Base-by-base conservation (phyloP, 2,329 filamentous ascomycete genomes). In the Lasiodiplodia theobromae region DNA sequence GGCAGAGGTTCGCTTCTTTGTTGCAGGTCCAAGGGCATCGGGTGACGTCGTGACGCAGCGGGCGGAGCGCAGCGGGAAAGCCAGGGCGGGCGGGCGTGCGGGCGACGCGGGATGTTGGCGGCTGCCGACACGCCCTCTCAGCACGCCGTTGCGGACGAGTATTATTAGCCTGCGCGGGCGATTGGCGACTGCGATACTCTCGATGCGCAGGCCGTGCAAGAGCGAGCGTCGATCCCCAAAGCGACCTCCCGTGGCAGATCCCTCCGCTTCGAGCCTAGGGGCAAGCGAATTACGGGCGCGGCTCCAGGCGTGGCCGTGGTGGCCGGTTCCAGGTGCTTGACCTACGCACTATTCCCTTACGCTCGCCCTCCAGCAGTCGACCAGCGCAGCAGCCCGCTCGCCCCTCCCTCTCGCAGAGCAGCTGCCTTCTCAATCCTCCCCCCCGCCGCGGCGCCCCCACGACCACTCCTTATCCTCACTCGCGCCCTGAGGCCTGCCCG, bases 61-160 rank as follows among this genome's bases (percentile, higher is more conserved):
- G n/a, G 54, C 54, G 54, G 54, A 57, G 54, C 54, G 54, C 54
- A 37, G 54, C 54, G 54, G 54, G 54, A 57, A 57, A 57, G 54
- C 54, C 54, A 57, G 54, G 54, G 54, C 54, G 54, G 40, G 58
- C 25, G 23, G 40, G 58, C 58, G 23, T 44, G 23, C 25, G 53
- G 14, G 18, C 34, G 5, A 5, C 14, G 44, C 25, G 23, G 28
- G 58, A 3, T 34, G 38, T 12, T 14, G 28, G n/a, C 44, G 58
- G 23, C 31, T 21, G 12, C 18, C n/a, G 56, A 21, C 31, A 34
- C 31, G 31, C 10, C n/a, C 54, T 18, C 53, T 23, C n/a, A 18
- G 25, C 38, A 21, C 14, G 23, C 44, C 14, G 31, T n/a, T 21
- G 40, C 25, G 23, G 62, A 34, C 34, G 51, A 31, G 54, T 57